Conservation (phyloP, 306 rosid genomes). For the Cucumis cinereus region DNA sequence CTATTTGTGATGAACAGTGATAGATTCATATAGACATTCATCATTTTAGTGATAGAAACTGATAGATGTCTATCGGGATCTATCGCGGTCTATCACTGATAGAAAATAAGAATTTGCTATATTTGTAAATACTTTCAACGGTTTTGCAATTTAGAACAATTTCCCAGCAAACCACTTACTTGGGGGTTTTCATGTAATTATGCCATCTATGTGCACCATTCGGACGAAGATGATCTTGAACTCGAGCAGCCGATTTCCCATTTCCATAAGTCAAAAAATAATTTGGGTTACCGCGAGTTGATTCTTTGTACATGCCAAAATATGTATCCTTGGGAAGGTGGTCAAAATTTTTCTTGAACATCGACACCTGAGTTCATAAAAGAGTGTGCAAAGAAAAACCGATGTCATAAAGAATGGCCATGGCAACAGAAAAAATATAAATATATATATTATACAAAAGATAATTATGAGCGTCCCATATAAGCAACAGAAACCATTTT, state of each 20-base stretch:
- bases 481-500: neutral
- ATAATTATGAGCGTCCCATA: neutral
- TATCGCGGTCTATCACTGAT: too few relatives aligned
- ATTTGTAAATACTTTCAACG: too few relatives aligned
- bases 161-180: conserved; percentile 23
- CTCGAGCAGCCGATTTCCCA: conserved; percentile 90
- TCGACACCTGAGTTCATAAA: conserved; percentile 42
- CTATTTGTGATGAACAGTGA: too few relatives aligned
- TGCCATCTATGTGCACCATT: conserved; percentile 99
- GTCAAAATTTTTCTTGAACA: conserved; percentile 92
- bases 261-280: conserved; percentile 94
- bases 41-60: too few relatives aligned
- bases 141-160: too few relatives aligned
- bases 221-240: conserved; percentile 91
- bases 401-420: neutral
- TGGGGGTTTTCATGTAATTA: conserved; percentile 93
- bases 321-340: conserved; percentile 93
- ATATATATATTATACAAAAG: neutral
- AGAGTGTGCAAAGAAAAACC: too few relatives aligned
- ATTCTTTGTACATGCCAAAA: conserved; percentile 87
- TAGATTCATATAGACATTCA: too few relatives aligned
- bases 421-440: neutral
- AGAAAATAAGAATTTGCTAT: too few relatives aligned
- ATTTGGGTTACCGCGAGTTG: conserved; percentile 89
- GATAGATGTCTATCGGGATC: too few relatives aligned